Percentiles rank a stretch among this genome's conserved stretches.
These are phyloP conservation scores for Hypomyces perniciosus DNA, from an alignment of 2,329 filamentous ascomycete genomes.

Conservation along the genomic window DNA sequence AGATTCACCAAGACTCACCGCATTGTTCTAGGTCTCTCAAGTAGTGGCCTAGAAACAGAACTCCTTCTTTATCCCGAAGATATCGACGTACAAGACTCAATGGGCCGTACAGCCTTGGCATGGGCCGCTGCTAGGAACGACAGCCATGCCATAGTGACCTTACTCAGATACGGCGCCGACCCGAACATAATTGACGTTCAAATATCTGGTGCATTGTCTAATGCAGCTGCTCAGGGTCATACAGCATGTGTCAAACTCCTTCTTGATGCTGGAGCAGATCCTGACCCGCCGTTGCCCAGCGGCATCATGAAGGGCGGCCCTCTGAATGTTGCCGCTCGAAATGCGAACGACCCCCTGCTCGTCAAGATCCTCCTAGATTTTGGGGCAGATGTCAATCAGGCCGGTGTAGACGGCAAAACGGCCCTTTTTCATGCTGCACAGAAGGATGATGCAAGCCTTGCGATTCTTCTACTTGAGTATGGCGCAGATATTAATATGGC, in stretches of 20 bases:
- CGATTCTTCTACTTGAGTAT: conserved; percentile 28
- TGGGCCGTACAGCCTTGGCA: conserved; percentile 17
- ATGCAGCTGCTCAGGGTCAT: background rate
- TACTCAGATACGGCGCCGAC: conserved; percentile 14
- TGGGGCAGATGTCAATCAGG: conserved; percentile 28
- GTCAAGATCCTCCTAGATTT: conserved; percentile 28
- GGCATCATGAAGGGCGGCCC: conserved; percentile 24
- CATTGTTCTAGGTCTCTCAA: conserved; percentile 16
- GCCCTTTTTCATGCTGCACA: conserved; percentile 26
- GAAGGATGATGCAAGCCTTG: conserved; percentile 24
- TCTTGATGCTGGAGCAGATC: conserved; percentile 2
- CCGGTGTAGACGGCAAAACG: conserved; percentile 25
- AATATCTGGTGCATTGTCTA: background rate
- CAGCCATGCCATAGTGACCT: conserved; percentile 10
- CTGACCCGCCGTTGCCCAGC: conserved; percentile 21
- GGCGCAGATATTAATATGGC: conserved; percentile 28
- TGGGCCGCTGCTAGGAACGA: conserved; percentile 19
- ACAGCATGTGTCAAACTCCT: background rate
- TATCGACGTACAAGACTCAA: conserved; percentile 15
- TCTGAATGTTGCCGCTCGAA: conserved; percentile 26
- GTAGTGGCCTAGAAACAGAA: conserved; percentile 11
- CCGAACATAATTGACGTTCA: conserved; percentile 17
- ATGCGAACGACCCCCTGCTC: conserved; percentile 22
- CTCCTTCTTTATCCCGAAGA: conserved; percentile 10
- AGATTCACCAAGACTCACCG: conserved; percentile 15